phyloP scores from a whole-genome alignment of 306 rosid species.

The Herpetospermum pedunculosum region DNA sequence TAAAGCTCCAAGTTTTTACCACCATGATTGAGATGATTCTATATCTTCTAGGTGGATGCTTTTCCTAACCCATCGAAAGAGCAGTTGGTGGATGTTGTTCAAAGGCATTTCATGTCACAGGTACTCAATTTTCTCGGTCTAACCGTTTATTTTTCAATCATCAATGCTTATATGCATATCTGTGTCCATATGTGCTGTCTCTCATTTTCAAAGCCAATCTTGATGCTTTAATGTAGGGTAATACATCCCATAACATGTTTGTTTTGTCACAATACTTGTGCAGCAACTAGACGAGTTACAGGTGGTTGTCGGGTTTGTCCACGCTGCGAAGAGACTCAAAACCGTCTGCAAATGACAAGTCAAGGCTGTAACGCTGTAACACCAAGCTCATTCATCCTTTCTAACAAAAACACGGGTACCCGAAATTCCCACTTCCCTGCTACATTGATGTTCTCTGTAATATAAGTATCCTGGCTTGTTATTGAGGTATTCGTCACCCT shows the following conservation, averaged over 20 bases:
- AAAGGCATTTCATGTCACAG: constrained; percentile 99
- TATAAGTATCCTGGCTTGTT: constrained; percentile 6
- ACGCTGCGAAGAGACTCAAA: constrained; percentile 89
- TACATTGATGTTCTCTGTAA: not conserved
- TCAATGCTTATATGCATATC: not conserved
- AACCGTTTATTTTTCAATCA: not conserved
- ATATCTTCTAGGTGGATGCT: constrained; percentile 51
- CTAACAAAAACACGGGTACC: not conserved
- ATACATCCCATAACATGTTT: not conserved
- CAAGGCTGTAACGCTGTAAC: constrained; percentile 1
- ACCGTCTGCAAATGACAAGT: constrained; percentile 69
- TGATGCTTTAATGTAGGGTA: not conserved
- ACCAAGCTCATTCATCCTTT: not conserved
- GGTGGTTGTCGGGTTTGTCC: constrained; percentile 82
- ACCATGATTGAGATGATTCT: constrained; percentile 5
- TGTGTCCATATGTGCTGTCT: not conserved
- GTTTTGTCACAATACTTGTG: constrained; percentile 3
- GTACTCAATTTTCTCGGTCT: constrained; percentile 18
- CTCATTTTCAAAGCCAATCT: not conserved
- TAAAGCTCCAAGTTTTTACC: not conserved
- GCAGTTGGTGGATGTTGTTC: constrained; percentile 83
- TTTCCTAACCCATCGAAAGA: constrained; percentile 90
- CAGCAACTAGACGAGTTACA: constrained; percentile 98
- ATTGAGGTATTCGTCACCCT: constrained; percentile 1
- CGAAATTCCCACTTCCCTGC: constrained; percentile 7